Base-by-base conservation (phyloP, 345 rosid species). In the Lenwebbia sp. region DNA sequence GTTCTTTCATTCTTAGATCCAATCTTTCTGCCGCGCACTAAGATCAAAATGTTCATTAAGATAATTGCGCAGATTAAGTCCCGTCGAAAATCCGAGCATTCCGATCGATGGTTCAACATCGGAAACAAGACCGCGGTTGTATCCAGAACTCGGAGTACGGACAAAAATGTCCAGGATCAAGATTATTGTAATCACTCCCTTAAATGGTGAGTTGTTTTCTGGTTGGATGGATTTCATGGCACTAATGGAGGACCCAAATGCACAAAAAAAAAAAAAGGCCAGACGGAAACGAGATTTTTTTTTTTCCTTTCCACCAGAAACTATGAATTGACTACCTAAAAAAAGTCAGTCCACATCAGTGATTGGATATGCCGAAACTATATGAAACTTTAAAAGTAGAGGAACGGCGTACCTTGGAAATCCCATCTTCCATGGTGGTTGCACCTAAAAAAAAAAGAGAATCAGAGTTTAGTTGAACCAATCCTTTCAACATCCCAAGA, bases 381-480 rank as follows among this genome's bases (percentile, higher is more conserved):
- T 30, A 62, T 57, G 40, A 44, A 57, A 84, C 85, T 57, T 52
- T 6, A 28, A 57, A 40, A 49, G 60, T 26, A 25, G 76, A 84
- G 14, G 51, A 22, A 40, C 51, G 7, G 74, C 22, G 51, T 15
- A 10, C 65, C 30, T 4, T 15, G 47, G 81, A 19, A 9, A 0
- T 30, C 10, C 75, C 76, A 65, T 65, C 17, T 19, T 37, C 81
- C 10, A 21, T 5, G 86, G 86, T 75, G 41, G 86, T 81, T 85
- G 86, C 82, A 85, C 82, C 86, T 75, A 75, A 54, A 85, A 41
- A 21, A 1, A 49, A 47, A 49, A 12, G 12, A 49, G 52, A 50
- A 84, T 56, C n/a, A 14, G 85, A 4, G 56, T 23, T 51, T 54
- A 17, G 86, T 85, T 85, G 83, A 75, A 85, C 86, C 41, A 75